Base-by-base conservation (phyloP, 208 protist species). In the Kentomonas sorsogonicus region DNA sequence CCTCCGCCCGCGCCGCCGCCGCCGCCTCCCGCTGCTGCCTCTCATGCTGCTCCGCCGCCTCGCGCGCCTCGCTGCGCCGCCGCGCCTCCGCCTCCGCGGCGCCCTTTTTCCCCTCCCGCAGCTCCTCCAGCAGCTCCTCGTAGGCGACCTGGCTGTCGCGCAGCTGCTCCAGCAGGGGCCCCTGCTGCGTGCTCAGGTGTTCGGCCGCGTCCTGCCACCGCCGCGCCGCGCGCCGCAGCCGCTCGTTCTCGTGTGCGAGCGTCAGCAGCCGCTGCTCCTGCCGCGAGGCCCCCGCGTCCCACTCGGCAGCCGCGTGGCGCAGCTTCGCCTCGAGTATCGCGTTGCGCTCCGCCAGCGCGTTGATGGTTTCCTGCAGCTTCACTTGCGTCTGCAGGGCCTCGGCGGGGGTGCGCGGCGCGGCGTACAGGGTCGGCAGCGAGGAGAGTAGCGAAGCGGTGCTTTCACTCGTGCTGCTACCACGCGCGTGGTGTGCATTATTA, bases 381-480 rank as follows among this genome's bases (percentile, higher is more conserved):
- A 87, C 41, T 52, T 86, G 66, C 68, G 79, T 79, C 44, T 74
- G 60, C 27, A 86, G 58, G 1, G 71, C 68, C 64, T 79, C 77
- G 5, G 68, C 77, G 0, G 77, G 77, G 33, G 51, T 76, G 29
- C 72, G 69, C 13, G 77, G 77, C 1, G 80, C 58, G 23, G 72
- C 68, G 29, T 84, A 84, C 13, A 84, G 54, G 45, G 70, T 75
- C 55, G 76, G 66, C 25, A 84, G 52, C 25, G 57, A 60, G 38
- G 57, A 67, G 18, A 56, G 26, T 1, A 58, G 43, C 22, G 57
- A 44, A 34, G 52, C 45, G n/a, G 59, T n/a, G 26, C 34, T 22
- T 11, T 36, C 29, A 25, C n/a, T 10, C 33, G n/a, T n/a, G n/a
- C n/a, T n/a, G n/a, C n/a, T n/a, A n/a, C n/a, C n/a, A n/a, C n/a